Conservation (phyloP, 106 monocot genomes). For the Narthecium ossifragum region DNA sequence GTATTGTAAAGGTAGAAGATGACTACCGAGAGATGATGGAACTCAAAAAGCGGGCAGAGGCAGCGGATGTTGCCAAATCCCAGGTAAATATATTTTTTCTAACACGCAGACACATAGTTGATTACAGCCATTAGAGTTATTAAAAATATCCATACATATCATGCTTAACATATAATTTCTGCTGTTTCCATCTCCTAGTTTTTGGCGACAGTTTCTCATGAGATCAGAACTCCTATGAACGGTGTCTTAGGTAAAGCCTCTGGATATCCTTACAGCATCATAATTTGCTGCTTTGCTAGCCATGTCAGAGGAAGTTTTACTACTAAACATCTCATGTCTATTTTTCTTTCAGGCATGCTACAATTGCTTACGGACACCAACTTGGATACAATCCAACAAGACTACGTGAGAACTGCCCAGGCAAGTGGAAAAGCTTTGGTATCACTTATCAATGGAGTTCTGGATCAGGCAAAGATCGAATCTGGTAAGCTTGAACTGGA, state of each 20-base stretch:
- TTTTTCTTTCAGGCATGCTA: conserved; percentile 72
- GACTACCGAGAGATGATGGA: conserved; percentile 88
- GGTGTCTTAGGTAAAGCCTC: conserved; percentile 81
- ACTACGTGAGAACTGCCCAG: conserved; percentile 95
- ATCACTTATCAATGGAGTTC: conserved; percentile 93
- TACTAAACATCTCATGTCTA: neutral
- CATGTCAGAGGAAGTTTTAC: neutral
- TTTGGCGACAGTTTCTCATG: conserved; percentile 97
- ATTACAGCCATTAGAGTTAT: too few relatives aligned
- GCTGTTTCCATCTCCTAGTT: conserved; percentile 40
- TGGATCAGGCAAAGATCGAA: conserved; percentile 98
- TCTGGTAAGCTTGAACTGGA: conserved; percentile 99
- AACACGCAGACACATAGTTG: too few relatives aligned
- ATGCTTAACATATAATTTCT: neutral
- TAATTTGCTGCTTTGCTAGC: neutral
- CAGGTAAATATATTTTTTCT: conserved; percentile 64
- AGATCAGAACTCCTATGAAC: conserved; percentile 99
- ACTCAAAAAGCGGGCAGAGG: conserved; percentile 90
- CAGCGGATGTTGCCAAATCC: conserved; percentile 96
- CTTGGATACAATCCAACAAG: conserved; percentile 89
- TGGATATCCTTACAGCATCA: neutral
- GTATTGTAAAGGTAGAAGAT: conserved; percentile 96
- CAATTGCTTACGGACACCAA: conserved; percentile 99
- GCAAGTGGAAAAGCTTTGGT: conserved; percentile 97
- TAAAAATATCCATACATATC: too few relatives aligned